phyloP scores from a whole-genome alignment of 495 filamentous ascomycete species.

The Penicillium roqueforti region DNA sequence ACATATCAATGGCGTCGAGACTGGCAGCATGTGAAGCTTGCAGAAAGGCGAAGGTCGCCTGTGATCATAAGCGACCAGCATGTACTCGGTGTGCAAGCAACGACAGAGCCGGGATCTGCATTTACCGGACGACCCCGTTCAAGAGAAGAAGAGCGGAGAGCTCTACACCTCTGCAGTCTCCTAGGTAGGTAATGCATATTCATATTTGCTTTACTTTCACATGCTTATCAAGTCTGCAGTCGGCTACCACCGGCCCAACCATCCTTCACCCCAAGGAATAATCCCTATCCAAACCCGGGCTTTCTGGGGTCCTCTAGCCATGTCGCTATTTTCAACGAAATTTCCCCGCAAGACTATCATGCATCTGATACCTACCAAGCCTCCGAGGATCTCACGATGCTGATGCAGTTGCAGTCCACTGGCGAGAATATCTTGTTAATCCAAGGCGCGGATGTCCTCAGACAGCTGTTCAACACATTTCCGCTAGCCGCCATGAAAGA shows the following conservation, averaged over 20 bases:
- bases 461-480: conserved; percentile 23
- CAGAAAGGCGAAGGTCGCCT: conserved; percentile 39
- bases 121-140: conserved; percentile 41
- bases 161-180: conserved; percentile 8
- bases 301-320: conserved; percentile 42
- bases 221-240: conserved; percentile 1
- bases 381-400: conserved; percentile 2
- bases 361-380: conserved; percentile 1
- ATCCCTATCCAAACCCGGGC: conserved; percentile 42
- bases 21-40: conserved; percentile 39
- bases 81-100: conserved; percentile 36
- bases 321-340: conserved; percentile 41
- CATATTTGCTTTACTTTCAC: conserved; percentile 7
- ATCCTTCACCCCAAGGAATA: conserved; percentile 23
- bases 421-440: conserved; percentile 25
- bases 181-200: neutral
- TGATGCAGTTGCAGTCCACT: conserved; percentile 8
- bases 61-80: conserved; percentile 38
- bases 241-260: conserved; percentile 10
- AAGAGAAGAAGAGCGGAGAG: conserved; percentile 26
- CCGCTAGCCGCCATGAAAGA: conserved; percentile 27
- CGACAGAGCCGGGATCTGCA: conserved; percentile 25
- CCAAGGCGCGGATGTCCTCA: conserved; percentile 27
- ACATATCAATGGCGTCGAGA: conserved; percentile 25
- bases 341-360: conserved; percentile 24